Conservation (phyloP, 2,329 filamentous ascomycete genomes). For the Didymella exigua region DNA sequence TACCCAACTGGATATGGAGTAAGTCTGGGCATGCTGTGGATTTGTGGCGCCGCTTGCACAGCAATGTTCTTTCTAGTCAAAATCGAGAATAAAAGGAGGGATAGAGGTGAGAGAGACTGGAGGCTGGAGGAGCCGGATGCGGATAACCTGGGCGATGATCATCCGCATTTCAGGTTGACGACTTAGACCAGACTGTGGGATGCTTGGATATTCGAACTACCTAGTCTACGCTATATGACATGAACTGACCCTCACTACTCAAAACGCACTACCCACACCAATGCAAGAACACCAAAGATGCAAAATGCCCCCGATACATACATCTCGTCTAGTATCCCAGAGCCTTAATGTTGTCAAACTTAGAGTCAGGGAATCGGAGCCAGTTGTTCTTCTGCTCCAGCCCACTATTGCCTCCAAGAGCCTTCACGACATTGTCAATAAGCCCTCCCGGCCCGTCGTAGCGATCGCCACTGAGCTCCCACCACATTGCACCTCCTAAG, state of each 20-base stretch:
- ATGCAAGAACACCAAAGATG: not conserved
- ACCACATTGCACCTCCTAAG: constrained; percentile 95
- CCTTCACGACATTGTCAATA: constrained; percentile 54
- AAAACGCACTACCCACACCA: not conserved
- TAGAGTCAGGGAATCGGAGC: constrained; percentile 56
- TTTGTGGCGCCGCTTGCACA: constrained; percentile 53
- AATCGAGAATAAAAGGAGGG: constrained; percentile 56
- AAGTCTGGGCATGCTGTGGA: constrained; percentile 56
- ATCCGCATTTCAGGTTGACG: constrained; percentile 57
- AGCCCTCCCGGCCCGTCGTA: constrained; percentile 64
- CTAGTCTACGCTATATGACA: not conserved
- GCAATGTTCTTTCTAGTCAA: constrained; percentile 50
- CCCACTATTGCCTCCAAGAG: constrained; percentile 49
- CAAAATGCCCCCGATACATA: not conserved
- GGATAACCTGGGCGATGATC: constrained; percentile 59
- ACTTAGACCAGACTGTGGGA: constrained; percentile 19
- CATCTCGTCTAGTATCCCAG: not conserved
- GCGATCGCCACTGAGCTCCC: constrained; percentile 84
- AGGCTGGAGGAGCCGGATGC: constrained; percentile 51
- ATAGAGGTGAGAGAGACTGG: constrained; percentile 54
- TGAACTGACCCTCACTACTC: not conserved
- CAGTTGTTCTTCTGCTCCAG: constrained; percentile 57
- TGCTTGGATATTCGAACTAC: not conserved
- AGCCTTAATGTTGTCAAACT: constrained; percentile 56
- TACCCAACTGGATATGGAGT: constrained; percentile 59